phyloP scores from a whole-genome alignment of 1,139 yeast genomes.

The Taphrina confusa region DNA sequence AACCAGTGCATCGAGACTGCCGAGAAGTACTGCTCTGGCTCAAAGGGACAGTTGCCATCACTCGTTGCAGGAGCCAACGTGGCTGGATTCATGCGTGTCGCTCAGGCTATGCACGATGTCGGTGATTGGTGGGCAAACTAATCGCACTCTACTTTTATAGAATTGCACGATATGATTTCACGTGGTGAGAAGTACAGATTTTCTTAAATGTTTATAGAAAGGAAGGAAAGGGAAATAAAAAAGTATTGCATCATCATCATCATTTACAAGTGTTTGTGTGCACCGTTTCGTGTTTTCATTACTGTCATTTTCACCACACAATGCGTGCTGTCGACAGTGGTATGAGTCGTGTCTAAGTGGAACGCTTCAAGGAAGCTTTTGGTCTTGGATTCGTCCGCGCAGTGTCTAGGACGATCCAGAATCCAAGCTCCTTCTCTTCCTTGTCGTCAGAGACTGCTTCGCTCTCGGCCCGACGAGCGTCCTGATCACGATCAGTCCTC shows the following conservation, averaged over 20 bases:
- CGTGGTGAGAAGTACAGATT: slow-evolving; percentile 10
- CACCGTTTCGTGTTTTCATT: not conserved
- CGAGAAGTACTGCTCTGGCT: slow-evolving; percentile 69
- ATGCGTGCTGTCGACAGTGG: too few species aligned
- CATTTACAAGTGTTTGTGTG: not conserved
- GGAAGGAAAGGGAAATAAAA: not conserved
- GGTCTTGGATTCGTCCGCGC: not conserved
- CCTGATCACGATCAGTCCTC: not conserved
- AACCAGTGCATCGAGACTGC: slow-evolving; percentile 90
- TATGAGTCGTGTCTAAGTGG: too few species aligned
- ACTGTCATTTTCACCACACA: too few species aligned
- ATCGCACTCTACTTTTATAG: not conserved
- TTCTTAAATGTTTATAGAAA: not conserved
- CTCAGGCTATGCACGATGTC: slow-evolving; percentile 96
- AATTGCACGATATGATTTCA: not conserved
- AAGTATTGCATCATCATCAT: not conserved
- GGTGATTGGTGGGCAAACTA: slow-evolving; percentile 63
- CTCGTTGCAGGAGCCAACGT: slow-evolving; percentile 98
- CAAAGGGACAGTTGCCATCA: slow-evolving; percentile 73
- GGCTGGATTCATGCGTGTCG: slow-evolving; percentile 98
- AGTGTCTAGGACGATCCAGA: slow-evolving; percentile 11
- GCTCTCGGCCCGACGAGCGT: not conserved
- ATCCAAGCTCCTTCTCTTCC: not conserved
- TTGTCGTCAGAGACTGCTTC: not conserved
- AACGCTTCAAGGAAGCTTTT: not conserved